Conservation (phyloP, 305 asterid genomes). For the Fraxinus albicans region DNA sequence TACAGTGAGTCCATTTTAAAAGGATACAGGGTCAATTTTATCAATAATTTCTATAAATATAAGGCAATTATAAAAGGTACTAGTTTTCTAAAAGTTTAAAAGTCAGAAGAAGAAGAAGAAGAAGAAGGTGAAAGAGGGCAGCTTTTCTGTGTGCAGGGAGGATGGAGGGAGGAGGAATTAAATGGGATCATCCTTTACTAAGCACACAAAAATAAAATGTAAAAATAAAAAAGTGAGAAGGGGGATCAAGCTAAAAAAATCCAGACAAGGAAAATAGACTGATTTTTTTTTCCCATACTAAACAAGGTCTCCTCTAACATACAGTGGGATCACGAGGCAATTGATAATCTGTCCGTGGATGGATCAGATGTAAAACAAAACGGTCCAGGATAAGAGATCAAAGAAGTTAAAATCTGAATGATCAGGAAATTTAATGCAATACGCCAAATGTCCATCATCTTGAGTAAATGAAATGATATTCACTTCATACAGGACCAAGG, state of each 20-base stretch:
- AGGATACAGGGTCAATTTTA: background rate
- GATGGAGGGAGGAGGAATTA: background rate
- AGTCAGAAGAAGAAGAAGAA: background rate
- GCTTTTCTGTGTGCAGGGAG: background rate
- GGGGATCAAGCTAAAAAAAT: background rate
- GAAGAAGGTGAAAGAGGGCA: background rate
- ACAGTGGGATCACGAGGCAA: background rate
- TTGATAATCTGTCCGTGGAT: background rate
- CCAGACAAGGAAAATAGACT: background rate
- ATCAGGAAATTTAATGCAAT: background rate
- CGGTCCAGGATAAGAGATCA: background rate
- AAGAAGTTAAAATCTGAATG: conserved; percentile 13
- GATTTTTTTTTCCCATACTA: background rate
- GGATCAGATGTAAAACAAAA: background rate
- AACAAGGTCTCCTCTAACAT: background rate
- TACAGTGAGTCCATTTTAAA: background rate
- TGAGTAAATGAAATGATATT: conserved; percentile 7
- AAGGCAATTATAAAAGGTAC: background rate
- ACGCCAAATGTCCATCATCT: background rate
- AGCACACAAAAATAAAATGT: background rate
- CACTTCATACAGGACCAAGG: background rate
- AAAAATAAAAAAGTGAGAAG: background rate
- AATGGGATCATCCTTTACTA: background rate
- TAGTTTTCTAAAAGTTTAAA: background rate
- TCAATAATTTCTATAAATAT: background rate